Evolutionary conservation across 1,284 basidiomycete species (phyloP).

Genomic region (Ustilago trichophora): DNA sequence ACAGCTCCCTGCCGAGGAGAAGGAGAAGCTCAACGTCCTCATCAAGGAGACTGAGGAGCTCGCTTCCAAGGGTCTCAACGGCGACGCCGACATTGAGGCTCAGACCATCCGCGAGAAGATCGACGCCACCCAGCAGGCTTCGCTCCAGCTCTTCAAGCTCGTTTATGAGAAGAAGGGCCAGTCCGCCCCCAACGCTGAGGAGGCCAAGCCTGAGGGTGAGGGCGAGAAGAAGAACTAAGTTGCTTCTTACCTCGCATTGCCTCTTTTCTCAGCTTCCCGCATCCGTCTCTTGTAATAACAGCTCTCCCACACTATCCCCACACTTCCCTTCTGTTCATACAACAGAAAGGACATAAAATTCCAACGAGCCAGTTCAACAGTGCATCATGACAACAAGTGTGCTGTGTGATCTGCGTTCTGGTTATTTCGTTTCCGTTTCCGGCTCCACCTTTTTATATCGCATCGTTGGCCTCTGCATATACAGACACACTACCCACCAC

Average conservation of each 20-base stretch:
- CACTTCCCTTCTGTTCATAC: too few species aligned
- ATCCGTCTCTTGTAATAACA: slow-evolving; percentile 38
- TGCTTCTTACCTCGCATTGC: too few species aligned
- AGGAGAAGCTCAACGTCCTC: slow-evolving; percentile 79
- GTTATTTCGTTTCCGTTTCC: too few species aligned
- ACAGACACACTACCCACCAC: too few species aligned
- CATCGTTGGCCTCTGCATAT: too few species aligned
- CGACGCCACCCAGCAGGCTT: slow-evolving; percentile 93
- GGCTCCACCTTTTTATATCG: too few species aligned
- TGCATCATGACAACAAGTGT: too few species aligned
- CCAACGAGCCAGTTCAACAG: too few species aligned
- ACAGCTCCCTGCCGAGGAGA: slow-evolving; percentile 89
- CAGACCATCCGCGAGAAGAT: slow-evolving; percentile 92
- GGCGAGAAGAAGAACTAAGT: too few species aligned
- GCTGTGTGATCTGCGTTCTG: too few species aligned
- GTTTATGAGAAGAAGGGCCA: slow-evolving; percentile 91
- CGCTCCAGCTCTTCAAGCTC: slow-evolving; percentile 97
- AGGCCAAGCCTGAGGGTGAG: slow-evolving; percentile 49
- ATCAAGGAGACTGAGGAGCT: slow-evolving; percentile 88
- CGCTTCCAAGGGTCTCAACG: slow-evolving; percentile 86
- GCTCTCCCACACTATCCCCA: slow-evolving; percentile 1
- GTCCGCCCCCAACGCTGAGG: slow-evolving; percentile 65
- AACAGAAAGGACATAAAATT: too few species aligned
- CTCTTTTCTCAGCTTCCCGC: too few species aligned
- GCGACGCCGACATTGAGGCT: slow-evolving; percentile 81